These are phyloP conservation scores for Fusarium siculi DNA, from an alignment of 2,329 filamentous ascomycete species.

Conservation along the genomic window DNA sequence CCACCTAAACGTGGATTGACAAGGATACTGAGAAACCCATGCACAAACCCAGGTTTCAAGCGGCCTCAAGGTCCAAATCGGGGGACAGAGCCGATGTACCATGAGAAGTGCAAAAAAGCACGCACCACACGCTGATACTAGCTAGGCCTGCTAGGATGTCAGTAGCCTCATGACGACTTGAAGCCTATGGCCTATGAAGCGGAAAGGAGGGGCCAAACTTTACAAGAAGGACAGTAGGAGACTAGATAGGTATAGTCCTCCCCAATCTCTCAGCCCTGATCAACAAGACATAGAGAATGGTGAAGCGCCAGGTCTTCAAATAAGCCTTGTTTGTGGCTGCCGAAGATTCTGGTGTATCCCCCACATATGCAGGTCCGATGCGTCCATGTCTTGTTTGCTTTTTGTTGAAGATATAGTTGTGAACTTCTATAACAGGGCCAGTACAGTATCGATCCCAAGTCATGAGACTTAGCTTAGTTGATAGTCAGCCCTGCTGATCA, in stretches of 20 bases:
- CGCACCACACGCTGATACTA: slow-evolving; percentile 35
- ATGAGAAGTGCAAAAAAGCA: slow-evolving; percentile 31
- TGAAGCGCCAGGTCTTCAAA: slow-evolving; percentile 13
- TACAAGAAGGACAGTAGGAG: background rate
- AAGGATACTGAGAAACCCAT: slow-evolving; percentile 33
- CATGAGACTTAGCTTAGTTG: background rate
- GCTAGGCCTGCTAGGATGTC: slow-evolving; percentile 23
- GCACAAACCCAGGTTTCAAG: slow-evolving; percentile 21
- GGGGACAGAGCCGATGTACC: slow-evolving; percentile 31
- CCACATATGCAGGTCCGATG: slow-evolving; percentile 39
- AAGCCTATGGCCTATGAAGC: slow-evolving; percentile 2
- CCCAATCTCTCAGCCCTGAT: slow-evolving; percentile 13
- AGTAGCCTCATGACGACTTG: slow-evolving; percentile 31
- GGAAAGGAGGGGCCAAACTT: background rate
- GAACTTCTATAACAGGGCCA: background rate
- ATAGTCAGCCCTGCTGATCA: background rate
- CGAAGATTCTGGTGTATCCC: slow-evolving; percentile 15
- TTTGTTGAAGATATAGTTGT: slow-evolving; percentile 7
- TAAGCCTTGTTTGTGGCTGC: slow-evolving; percentile 30
- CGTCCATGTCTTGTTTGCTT: slow-evolving; percentile 10
- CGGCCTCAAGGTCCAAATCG: slow-evolving; percentile 40
- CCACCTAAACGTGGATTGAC: slow-evolving; percentile 31
- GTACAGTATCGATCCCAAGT: background rate
- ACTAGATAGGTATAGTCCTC: background rate
- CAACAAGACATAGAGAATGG: slow-evolving; percentile 12